Evolutionary conservation across 1,284 basidiomycete genomes (phyloP), one percentile per base, ranked within the genome.

Genomic region (Ceratobasidium sp.): DNA sequence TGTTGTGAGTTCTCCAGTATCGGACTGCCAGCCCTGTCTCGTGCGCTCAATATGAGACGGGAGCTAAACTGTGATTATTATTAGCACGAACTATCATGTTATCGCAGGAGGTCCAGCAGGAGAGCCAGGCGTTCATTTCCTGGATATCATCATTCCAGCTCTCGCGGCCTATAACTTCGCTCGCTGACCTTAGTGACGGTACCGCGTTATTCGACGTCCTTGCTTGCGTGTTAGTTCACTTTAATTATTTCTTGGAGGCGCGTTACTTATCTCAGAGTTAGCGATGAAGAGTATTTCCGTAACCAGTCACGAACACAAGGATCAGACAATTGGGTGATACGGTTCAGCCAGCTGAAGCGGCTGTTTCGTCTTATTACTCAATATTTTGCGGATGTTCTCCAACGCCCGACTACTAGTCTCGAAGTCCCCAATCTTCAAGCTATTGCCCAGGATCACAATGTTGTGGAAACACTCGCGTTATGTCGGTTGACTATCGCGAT

Each of bases 401-500:
- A 91, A 79, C 90, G 91, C 69, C 90, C 90, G 1, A 91, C 90
- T 0, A 85, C 85, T 44, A 84, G 87, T 9, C 85, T 95, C 54
- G 90, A 92, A 75, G 91, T 93, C 1, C 93, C 93, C 2, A 89
- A 94, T 82, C 82, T 95, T 46, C 92, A 94, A 80, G 87, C 89
- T 8, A 87, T 95, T 76, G 93, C 94, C 21, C 91, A 93, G 80
- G 90, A 92, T 78, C 82, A 87, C 75, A 87, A 89, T 77, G 77
- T 88, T 5, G 76, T 80, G n/a, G 90, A 93, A 46, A 89, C 90
- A 0, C 85, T 93, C 69, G 84, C 88, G 26, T 86, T 96, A 81
- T 94, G 93, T 78, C 87, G 93, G 73, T 85, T 98, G 46, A 93
- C 94, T 1, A 93, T 98, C 59, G 94, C 93, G 4, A 95, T 98